These are phyloP conservation scores for Kondoa subrosea DNA, from an alignment of 768 basidiomycete genomes.

Conservation along the genomic window DNA sequence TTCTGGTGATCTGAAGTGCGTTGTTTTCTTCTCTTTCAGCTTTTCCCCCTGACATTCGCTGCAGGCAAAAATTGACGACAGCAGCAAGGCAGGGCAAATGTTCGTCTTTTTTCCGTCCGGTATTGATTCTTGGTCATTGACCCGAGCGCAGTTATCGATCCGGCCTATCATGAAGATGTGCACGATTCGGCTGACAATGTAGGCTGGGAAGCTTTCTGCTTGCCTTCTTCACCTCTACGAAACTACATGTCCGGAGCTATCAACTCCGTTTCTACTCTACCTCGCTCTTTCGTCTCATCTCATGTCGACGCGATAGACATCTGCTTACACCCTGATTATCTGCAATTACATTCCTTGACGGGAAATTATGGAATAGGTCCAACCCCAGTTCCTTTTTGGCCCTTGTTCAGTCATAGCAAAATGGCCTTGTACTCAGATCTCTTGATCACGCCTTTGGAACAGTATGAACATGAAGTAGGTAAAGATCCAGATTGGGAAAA, in stretches of 20 bases:
- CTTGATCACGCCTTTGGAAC: conserved; percentile 28
- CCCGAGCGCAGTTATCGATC: neutral
- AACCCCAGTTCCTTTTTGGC: conserved; percentile 23
- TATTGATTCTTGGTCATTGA: neutral
- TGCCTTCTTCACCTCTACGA: conserved; percentile 15
- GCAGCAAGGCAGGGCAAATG: neutral
- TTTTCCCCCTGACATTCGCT: neutral
- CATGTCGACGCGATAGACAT: conserved; percentile 29
- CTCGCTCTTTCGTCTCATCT: conserved; percentile 26
- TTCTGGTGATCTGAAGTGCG: conserved; percentile 13
- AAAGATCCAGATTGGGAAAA: conserved; percentile 31
- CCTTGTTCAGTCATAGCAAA: conserved; percentile 26
- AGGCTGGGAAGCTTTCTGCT: conserved; percentile 26
- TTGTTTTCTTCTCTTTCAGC: neutral
- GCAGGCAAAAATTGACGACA: conserved; percentile 5
- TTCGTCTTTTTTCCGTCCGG: neutral
- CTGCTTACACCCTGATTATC: conserved; percentile 29
- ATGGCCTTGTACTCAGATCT: conserved; percentile 26
- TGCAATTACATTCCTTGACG: conserved; percentile 14
- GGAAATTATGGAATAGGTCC: conserved; percentile 23
- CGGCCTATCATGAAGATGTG: neutral
- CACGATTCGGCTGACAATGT: conserved; percentile 15
- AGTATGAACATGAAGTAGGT: conserved; percentile 25
- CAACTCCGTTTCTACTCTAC: conserved; percentile 10
- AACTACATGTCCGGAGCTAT: conserved; percentile 7